Conservation (phyloP, 306 rosid genomes). For the Cucurbita maxima region DNA sequence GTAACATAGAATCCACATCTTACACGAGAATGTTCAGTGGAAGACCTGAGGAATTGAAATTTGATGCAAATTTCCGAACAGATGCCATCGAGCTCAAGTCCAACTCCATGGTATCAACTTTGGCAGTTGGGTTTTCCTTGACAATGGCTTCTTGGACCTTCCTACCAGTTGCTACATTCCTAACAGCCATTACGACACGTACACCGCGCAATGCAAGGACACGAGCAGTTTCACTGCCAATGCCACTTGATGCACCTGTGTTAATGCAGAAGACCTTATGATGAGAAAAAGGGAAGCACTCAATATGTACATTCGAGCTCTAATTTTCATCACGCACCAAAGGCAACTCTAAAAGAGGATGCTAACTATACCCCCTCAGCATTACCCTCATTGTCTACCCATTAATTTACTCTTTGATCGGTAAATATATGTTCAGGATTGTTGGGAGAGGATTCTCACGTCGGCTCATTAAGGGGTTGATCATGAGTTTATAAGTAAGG, state of each 20-base stretch:
- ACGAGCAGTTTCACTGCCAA: slow-evolving; percentile 55
- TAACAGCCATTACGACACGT: slow-evolving; percentile 61
- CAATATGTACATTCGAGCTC: not conserved
- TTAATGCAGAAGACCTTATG: not conserved
- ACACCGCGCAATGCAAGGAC: slow-evolving; percentile 69
- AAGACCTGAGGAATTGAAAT: slow-evolving; percentile 39
- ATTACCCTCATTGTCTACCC: not conserved
- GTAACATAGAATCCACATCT: slow-evolving; percentile 10
- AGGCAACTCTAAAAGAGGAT: not conserved
- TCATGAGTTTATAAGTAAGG: too few relatives aligned
- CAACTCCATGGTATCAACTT: slow-evolving; percentile 48
- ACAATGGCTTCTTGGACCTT: slow-evolving; percentile 32
- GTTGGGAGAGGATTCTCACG: too few relatives aligned
- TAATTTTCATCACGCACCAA: not conserved
- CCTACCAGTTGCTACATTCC: slow-evolving; percentile 37
- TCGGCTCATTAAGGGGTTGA: too few relatives aligned
- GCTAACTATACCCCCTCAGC: not conserved
- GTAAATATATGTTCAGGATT: not conserved
- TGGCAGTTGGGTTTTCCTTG: slow-evolving; percentile 45
- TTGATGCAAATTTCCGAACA: slow-evolving; percentile 41
- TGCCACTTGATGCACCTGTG: slow-evolving; percentile 76
- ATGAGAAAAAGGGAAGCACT: not conserved
- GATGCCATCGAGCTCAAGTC: slow-evolving; percentile 61
- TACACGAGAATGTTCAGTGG: slow-evolving; percentile 76
- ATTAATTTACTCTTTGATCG: not conserved